A percentile compares a stretch with the other conserved stretches of the same genome.
phyloP scores from a whole-genome alignment of 345 rosid species.

The Cardamine resedifolia region DNA sequence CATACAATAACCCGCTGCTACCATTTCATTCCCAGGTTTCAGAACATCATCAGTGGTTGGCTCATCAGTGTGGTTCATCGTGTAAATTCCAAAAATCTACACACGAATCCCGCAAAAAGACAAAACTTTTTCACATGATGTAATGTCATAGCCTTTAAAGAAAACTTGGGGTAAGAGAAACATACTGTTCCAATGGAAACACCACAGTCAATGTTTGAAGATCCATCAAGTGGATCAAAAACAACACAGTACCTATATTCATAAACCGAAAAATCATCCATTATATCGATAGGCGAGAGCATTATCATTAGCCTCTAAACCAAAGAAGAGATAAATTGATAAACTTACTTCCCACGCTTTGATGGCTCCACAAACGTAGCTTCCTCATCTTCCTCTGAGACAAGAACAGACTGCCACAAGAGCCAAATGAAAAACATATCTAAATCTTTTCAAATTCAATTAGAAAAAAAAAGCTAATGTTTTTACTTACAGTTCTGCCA shows the following conservation, averaged over 20 bases:
- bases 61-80: constrained; percentile 59
- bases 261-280: neutral
- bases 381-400: constrained; percentile 96
- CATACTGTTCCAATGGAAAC: constrained; percentile 97
- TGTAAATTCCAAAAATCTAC: constrained; percentile 94
- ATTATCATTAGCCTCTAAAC: neutral
- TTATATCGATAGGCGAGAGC: neutral
- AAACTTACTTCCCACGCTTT: constrained; percentile 71
- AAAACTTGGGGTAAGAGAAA: neutral
- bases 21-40: constrained; percentile 88
- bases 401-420: constrained; percentile 75
- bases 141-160: neutral
- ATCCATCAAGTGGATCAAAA: constrained; percentile 98
- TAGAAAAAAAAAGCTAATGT: neutral
- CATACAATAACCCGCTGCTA: constrained; percentile 99
- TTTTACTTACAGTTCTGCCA: constrained; percentile 78
- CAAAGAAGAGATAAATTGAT: neutral
- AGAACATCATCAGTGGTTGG: constrained; percentile 80
- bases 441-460: neutral
- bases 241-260: constrained; percentile 79
- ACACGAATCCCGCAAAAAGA: constrained; percentile 31
- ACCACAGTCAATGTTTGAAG: constrained; percentile 96
- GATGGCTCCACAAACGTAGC: constrained; percentile 80
- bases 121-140: constrained; percentile 10
- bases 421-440: neutral